These are phyloP conservation scores for Monilinia vaccinii-corymbosi DNA, from an alignment of 2,329 filamentous ascomycete genomes.

Conservation along the genomic window DNA sequence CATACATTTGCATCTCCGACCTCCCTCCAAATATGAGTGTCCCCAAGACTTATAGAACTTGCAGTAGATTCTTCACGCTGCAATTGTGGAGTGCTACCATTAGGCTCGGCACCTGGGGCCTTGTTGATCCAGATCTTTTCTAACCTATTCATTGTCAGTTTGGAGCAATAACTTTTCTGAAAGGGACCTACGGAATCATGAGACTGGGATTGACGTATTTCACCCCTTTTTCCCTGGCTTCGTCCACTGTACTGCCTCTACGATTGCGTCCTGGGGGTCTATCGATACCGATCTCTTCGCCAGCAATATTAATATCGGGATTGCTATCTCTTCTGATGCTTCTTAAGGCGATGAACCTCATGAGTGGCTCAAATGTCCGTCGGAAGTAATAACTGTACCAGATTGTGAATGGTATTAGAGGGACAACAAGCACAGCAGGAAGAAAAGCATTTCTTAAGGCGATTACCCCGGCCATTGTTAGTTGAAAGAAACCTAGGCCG, in stretches of 20 bases:
- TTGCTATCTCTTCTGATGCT: constrained; percentile 64
- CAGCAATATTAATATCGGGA: constrained; percentile 36
- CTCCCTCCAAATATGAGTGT: constrained; percentile 43
- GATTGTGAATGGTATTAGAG: constrained; percentile 68
- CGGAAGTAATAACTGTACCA: constrained; percentile 86
- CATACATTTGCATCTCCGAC: constrained; percentile 29
- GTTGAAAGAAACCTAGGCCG: constrained; percentile 78
- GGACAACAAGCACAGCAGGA: constrained; percentile 62
- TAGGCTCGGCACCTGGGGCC: constrained; percentile 13
- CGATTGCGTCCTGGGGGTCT: constrained; percentile 20
- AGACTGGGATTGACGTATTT: constrained; percentile 72
- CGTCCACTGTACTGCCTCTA: constrained; percentile 56
- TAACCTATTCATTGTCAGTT: constrained; percentile 38
- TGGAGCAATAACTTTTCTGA: not conserved
- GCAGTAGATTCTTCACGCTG: constrained; percentile 31
- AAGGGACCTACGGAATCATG: constrained; percentile 48
- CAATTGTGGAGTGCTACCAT: constrained; percentile 14
- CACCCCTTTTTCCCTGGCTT: constrained; percentile 59
- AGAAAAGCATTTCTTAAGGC: constrained; percentile 65
- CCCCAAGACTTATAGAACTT: constrained; percentile 40
- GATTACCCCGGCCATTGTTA: constrained; percentile 82
- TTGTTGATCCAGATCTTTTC: constrained; percentile 56
- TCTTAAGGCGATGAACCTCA: constrained; percentile 82
- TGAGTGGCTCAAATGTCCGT: constrained; percentile 76
- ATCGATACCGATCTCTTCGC: constrained; percentile 29